These are phyloP conservation scores for Eruca vesicaria DNA, from an alignment of 441 rosid species.

Conservation along the genomic window DNA sequence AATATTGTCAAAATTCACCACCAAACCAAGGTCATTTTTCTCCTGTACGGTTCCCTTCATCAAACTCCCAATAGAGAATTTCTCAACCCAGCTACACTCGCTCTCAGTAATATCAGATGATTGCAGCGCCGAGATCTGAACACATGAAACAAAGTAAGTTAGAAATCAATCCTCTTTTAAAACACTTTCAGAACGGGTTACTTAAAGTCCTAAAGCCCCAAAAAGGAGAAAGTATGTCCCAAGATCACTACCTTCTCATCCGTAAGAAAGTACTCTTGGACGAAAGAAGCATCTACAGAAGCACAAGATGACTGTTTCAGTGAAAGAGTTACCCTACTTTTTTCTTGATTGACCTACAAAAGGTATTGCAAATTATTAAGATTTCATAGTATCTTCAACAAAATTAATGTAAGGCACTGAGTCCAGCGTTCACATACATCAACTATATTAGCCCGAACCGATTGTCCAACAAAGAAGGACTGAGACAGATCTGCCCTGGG, in stretches of 20 bases:
- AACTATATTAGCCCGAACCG: constrained; percentile 81
- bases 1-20: constrained; percentile 68
- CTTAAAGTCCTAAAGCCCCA: background rate
- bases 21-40: constrained; percentile 77
- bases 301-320: constrained; percentile 90
- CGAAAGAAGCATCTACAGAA: constrained; percentile 79
- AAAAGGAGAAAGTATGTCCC: background rate
- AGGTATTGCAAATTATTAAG: constrained; percentile 4
- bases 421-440: constrained; percentile 61
- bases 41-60: constrained; percentile 77
- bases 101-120: constrained; percentile 43
- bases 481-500: constrained; percentile 62
- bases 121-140: constrained; percentile 73
- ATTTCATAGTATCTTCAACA: constrained; percentile 19
- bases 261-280: constrained; percentile 65
- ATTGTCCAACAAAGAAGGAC: constrained; percentile 86
- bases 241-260: constrained; percentile 71
- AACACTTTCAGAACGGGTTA: background rate
- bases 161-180: constrained; percentile 2
- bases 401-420: constrained; percentile 11
- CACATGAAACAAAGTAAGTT: constrained; percentile 9
- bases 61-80: constrained; percentile 63
- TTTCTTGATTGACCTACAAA: constrained; percentile 72
- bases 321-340: constrained; percentile 73
- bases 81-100: constrained; percentile 69